Conservation (phyloP, 805 yeast genomes). For the Debaryomyces tyrocola region DNA sequence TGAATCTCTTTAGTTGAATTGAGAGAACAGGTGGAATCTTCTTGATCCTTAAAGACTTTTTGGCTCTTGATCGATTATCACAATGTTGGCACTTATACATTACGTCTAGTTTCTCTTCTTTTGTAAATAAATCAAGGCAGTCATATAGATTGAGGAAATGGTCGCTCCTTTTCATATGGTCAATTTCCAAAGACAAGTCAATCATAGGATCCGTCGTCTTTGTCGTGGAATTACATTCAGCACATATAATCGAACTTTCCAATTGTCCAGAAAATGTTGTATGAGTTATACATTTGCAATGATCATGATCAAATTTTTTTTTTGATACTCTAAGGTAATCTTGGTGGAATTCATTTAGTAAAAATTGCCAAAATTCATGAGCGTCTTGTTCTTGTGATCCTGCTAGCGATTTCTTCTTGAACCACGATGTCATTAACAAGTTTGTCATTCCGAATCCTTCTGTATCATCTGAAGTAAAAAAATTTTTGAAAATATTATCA, state of each 20-base stretch:
- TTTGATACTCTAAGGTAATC: conserved; percentile 21
- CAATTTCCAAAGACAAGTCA: conserved; percentile 81
- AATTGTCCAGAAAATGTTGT: conserved; percentile 79
- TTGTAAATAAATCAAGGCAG: conserved; percentile 77
- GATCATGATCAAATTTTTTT: conserved; percentile 2
- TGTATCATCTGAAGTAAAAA: conserved; percentile 61
- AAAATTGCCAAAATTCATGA: conserved; percentile 94
- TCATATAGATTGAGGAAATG: conserved; percentile 45
- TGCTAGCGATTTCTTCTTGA: conserved; percentile 77
- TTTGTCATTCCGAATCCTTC: conserved; percentile 82
- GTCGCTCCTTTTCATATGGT: conserved; percentile 27
- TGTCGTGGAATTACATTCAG: conserved; percentile 63
- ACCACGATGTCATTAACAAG: conserved; percentile 84
- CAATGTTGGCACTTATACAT: conserved; percentile 72
- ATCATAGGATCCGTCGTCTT: conserved; percentile 83
- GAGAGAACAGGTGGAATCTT: conserved; percentile 76
- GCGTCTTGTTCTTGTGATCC: conserved; percentile 99
- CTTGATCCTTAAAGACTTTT: conserved; percentile 66
- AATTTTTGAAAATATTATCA: conserved; percentile 73
- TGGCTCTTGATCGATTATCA: conserved; percentile 57
- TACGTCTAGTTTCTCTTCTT: conserved; percentile 72
- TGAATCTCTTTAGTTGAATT: conserved; percentile 81
- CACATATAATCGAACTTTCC: conserved; percentile 76
- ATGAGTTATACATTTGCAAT: conserved; percentile 81
- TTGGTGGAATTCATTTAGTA: conserved; percentile 78